A percentile compares a stretch with the other conserved stretches of the same genome.
phyloP scores from a whole-genome alignment of 352 stramenopile species.

The Aphanomyces invadans region DNA sequence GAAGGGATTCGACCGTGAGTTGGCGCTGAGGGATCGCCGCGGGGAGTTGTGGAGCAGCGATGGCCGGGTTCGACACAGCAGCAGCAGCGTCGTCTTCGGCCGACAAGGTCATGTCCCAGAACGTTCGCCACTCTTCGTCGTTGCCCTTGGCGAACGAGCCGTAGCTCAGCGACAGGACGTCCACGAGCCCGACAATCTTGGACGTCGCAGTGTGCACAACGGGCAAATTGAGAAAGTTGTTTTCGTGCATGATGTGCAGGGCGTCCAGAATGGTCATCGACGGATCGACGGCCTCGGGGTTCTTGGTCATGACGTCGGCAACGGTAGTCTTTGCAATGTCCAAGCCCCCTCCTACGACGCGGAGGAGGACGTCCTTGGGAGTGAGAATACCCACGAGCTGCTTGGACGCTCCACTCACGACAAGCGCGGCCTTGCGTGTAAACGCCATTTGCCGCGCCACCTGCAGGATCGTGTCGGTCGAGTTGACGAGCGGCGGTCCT shows the following conservation, averaged over 20 bases:
- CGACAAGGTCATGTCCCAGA: conserved; percentile 85
- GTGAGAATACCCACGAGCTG: conserved; percentile 94
- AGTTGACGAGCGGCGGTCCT: conserved; percentile 64
- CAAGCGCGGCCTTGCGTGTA: conserved; percentile 67
- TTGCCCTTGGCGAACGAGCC: conserved; percentile 74
- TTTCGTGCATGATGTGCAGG: conserved; percentile 97
- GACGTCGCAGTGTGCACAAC: conserved; percentile 83
- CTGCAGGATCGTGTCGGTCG: conserved; percentile 75
- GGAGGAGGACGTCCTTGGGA: conserved; percentile 95
- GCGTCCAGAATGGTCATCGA: conserved; percentile 93
- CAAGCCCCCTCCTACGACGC: conserved; percentile 89
- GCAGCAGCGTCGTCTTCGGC: too few relatives aligned
- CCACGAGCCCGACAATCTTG: conserved; percentile 77
- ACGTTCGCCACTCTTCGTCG: conserved; percentile 67
- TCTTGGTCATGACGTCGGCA: conserved; percentile 93
- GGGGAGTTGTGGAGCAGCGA: conserved; percentile 28
- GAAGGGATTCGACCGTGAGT: conserved; percentile 32
- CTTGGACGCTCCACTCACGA: conserved; percentile 74
- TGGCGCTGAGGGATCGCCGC: conserved; percentile 41
- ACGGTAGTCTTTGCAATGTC: conserved; percentile 86
- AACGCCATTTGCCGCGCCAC: conserved; percentile 80
- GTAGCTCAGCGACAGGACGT: conserved; percentile 84
- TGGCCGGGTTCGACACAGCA: conserved; percentile 45
- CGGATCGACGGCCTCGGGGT: conserved; percentile 90
- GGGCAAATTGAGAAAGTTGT: conserved; percentile 95